These are phyloP conservation scores for Talaromyces proteolyticus DNA, from an alignment of 495 filamentous ascomycete genomes.

Conservation along the genomic window DNA sequence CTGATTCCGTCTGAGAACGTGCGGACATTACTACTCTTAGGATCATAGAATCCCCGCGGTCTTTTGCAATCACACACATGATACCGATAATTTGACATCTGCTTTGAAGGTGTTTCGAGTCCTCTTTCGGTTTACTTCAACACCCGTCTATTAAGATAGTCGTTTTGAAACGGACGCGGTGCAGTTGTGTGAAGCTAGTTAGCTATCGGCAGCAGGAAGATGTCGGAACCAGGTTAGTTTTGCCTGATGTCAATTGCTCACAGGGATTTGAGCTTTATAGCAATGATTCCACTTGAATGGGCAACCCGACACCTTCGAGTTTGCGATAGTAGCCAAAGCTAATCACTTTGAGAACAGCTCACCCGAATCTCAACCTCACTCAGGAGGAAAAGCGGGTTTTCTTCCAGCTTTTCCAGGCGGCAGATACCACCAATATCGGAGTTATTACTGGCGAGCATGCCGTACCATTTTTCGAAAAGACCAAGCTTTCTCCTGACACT, in stretches of 20 bases:
- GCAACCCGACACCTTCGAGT: neutral
- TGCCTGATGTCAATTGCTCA: neutral
- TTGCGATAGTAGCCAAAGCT: neutral
- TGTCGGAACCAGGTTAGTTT: neutral
- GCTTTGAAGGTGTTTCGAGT: neutral
- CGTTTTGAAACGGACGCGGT: neutral
- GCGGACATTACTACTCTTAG: too few species aligned
- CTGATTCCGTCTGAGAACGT: too few species aligned
- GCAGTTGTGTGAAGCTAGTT: neutral
- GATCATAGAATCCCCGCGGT: too few species aligned
- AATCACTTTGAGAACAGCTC: slow-evolving; percentile 9
- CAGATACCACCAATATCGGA: slow-evolving; percentile 84
- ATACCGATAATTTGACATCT: too few species aligned
- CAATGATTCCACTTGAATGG: neutral
- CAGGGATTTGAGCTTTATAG: neutral
- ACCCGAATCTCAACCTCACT: slow-evolving; percentile 78
- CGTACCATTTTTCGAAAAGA: slow-evolving; percentile 98
- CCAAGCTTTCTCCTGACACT: slow-evolving; percentile 72
- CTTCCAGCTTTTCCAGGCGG: slow-evolving; percentile 81
- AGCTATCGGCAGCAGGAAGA: neutral
- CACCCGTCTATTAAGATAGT: neutral
- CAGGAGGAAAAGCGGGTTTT: slow-evolving; percentile 90
- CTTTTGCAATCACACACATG: too few species aligned
- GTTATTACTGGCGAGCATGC: slow-evolving; percentile 94
- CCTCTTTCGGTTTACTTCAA: neutral